These are phyloP conservation scores for Heliosperma pusillum DNA, from an alignment of 148 eudicot species.

Conservation along the genomic window DNA sequence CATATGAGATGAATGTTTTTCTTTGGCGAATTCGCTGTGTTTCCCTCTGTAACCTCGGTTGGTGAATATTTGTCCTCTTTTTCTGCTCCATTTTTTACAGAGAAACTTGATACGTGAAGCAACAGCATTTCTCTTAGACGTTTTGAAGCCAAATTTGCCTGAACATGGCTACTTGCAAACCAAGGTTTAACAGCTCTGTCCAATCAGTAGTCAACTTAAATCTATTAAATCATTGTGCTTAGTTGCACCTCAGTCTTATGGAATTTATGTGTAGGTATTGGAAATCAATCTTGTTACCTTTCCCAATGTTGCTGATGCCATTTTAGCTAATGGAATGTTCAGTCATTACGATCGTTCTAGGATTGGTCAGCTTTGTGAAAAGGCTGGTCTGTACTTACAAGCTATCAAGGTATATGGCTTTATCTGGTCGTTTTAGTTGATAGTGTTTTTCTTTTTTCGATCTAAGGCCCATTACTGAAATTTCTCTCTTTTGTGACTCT, in stretches of 20 bases:
- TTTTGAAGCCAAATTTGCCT: conserved; percentile 83
- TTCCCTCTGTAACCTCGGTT: not conserved
- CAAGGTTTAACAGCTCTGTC: conserved; percentile 40
- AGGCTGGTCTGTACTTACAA: conserved; percentile 79
- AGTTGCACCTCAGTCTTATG: conserved; percentile 6
- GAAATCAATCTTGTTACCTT: conserved; percentile 90
- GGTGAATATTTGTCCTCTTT: not conserved
- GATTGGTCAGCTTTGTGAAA: conserved; percentile 86
- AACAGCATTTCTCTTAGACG: conserved; percentile 86
- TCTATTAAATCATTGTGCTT: not conserved
- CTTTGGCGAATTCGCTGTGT: not conserved
- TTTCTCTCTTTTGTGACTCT: not conserved
- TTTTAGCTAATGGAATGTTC: conserved; percentile 90
- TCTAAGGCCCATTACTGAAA: conserved; percentile 3
- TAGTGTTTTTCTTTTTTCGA: not conserved
- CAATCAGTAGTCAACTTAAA: not conserved
- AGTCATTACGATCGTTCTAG: conserved; percentile 86
- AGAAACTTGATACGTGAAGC: conserved; percentile 95
- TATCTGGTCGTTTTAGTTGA: not conserved
- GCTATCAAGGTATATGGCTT: conserved; percentile 55
- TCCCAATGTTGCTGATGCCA: conserved; percentile 93
- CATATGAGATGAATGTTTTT: not conserved
- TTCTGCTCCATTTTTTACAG: conserved; percentile 31
- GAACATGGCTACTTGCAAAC: conserved; percentile 86
- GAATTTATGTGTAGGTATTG: conserved; percentile 49